Conservation (phyloP, 2,329 filamentous ascomycete genomes). For the Boeremia exigua region DNA sequence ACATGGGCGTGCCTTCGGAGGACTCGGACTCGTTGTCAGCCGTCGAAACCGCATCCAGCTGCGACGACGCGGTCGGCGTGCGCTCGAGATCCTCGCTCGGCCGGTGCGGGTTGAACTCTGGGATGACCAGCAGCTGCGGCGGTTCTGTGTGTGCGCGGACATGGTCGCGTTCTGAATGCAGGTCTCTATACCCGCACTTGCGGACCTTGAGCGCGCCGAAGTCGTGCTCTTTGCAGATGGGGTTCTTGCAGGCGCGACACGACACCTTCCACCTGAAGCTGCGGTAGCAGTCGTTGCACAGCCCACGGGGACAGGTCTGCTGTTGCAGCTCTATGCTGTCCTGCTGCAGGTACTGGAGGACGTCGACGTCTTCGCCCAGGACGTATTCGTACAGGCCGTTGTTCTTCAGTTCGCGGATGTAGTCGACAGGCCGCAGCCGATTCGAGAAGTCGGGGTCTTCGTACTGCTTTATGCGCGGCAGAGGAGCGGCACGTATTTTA, state of each 20-base stretch:
- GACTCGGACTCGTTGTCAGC: constrained; percentile 36
- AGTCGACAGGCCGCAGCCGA: constrained; percentile 56
- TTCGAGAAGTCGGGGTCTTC: constrained; percentile 62
- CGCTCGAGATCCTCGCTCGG: constrained; percentile 32
- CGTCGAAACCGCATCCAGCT: constrained; percentile 29
- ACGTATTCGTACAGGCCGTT: constrained; percentile 51
- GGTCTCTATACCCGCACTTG: constrained; percentile 64
- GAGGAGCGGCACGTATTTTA: constrained; percentile 62
- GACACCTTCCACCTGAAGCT: constrained; percentile 66
- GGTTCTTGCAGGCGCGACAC: constrained; percentile 62
- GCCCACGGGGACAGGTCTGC: constrained; percentile 59
- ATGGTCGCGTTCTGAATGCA: constrained; percentile 56
- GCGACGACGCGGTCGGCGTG: constrained; percentile 32
- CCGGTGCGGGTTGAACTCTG: constrained; percentile 45
- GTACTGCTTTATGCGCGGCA: constrained; percentile 61
- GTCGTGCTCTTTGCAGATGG: constrained; percentile 66
- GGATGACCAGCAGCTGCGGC: constrained; percentile 43
- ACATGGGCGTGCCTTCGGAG: constrained; percentile 38
- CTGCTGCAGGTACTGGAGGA: constrained; percentile 48
- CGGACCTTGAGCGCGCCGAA: constrained; percentile 62
- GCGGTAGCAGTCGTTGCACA: constrained; percentile 64
- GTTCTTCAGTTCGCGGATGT: constrained; percentile 49
- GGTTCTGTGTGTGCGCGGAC: constrained; percentile 44
- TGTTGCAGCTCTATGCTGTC: constrained; percentile 52
- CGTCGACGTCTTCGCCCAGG: constrained; percentile 49